Evolutionary conservation across 1,284 basidiomycete species (phyloP), one percentile per base, ranked within the genome.

Genomic region (Phellopilus nigrolimitatus): DNA sequence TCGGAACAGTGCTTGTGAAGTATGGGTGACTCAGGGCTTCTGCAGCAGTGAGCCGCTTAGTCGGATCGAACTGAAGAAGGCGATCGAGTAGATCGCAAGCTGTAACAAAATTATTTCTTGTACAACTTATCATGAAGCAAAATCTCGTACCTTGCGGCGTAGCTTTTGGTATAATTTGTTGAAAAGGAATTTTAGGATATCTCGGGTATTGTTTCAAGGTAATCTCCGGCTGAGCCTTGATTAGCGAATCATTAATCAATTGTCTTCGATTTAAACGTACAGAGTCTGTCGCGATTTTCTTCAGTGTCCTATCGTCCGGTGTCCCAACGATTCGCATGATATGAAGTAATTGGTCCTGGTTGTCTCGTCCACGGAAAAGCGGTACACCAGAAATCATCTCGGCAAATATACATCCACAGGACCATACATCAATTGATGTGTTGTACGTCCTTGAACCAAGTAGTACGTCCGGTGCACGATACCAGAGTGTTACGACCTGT

Each of bases 351-450:
- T 99, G 97, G 68, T 99, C 97, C 61, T 95, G 90, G 66, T 99
- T 99, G 68, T 99, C 97, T 56, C 95, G 78, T 17, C 97, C 97
- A 58, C 97, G 82, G 79, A 99, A 99, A 34, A 99, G 78, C 12
- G 97, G 97, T 12, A 95, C 88, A 2, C 97, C 97, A 22, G 92
- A 90, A 58, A 99, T 99, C 91, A 95, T 94, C 71, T 97, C 94
- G 13, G 95, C 95, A 68, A 99, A 97, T 65, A 99, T 99, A 66
- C 97, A 99, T 5, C 97, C 97, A 52, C 95, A 97, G 4, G 91
- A 95, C 97, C 97, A 99, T 56, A 99, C 92, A 70, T 99, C 97
- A 65, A 99, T 98, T 17, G 91, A 95, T 2, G 97, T 99, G 66
- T 89, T 95, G 70, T 99, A 99, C 48, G 95, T 98, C 49, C 97